Evolutionary conservation across 2,329 filamentous ascomycete species (phyloP).

Genomic region (Didymella keratinophila): DNA sequence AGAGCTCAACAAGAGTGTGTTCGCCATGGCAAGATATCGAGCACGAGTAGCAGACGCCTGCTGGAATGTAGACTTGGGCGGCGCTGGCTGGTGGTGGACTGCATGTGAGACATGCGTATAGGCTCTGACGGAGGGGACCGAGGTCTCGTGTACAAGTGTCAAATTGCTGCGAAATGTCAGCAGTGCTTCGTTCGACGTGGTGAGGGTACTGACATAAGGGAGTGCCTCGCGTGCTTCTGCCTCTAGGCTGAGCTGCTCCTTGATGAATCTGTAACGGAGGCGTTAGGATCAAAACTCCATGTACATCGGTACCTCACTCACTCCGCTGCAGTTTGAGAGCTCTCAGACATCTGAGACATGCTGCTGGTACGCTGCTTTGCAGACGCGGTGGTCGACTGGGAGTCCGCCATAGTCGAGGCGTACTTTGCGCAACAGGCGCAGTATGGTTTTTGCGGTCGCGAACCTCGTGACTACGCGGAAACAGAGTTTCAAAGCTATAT

Average conservation of each 20-base stretch:
- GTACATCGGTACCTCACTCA: constrained; percentile 24
- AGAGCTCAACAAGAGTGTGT: constrained; percentile 93
- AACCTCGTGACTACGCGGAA: neutral
- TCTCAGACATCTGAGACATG: constrained; percentile 57
- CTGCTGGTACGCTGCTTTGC: constrained; percentile 48
- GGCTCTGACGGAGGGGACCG: constrained; percentile 82
- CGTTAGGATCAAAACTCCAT: constrained; percentile 1
- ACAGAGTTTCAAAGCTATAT: neutral
- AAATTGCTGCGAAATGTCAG: constrained; percentile 72
- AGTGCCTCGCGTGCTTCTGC: constrained; percentile 93
- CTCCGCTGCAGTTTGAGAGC: constrained; percentile 64
- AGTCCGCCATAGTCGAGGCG: constrained; percentile 35
- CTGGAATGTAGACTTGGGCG: constrained; percentile 71
- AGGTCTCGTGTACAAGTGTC: constrained; percentile 91
- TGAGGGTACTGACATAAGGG: constrained; percentile 73
- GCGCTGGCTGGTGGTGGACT: constrained; percentile 75
- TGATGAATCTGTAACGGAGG: constrained; percentile 73
- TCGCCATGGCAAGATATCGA: constrained; percentile 97
- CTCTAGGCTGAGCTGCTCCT: constrained; percentile 87
- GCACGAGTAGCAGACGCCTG: constrained; percentile 94
- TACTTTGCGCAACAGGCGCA: neutral
- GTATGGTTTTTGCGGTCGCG: neutral
- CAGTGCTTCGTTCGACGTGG: constrained; percentile 7
- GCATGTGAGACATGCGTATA: constrained; percentile 95
- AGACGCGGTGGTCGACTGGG: constrained; percentile 31